Percentiles rank a stretch among this genome's conserved stretches.
phyloP scores from a whole-genome alignment of 805 yeast genomes.

The Yarrowia sp. region DNA sequence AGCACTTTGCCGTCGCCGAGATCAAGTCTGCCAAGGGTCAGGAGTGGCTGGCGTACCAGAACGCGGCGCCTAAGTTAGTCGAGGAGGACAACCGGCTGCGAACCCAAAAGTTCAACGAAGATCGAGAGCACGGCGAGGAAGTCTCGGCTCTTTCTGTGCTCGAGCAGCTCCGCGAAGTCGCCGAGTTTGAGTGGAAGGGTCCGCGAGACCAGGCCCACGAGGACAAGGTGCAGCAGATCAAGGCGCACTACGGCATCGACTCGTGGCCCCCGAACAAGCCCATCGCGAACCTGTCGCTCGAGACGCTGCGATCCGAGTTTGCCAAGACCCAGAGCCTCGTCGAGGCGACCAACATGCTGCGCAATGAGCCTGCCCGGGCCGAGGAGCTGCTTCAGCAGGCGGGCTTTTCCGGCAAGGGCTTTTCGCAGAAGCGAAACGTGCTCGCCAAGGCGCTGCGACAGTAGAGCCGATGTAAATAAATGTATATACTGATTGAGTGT shows the following conservation, averaged over 20 bases:
- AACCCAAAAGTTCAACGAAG: conserved; percentile 53
- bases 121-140: conserved; percentile 43
- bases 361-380: conserved; percentile 41
- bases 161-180: conserved; percentile 32
- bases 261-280: conserved; percentile 49
- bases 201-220: conserved; percentile 39
- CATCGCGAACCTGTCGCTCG: conserved; percentile 45
- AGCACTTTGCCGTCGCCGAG: conserved; percentile 89
- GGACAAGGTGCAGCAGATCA: conserved; percentile 43
- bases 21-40: conserved; percentile 87
- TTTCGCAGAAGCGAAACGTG: conserved; percentile 35
- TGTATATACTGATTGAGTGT: conserved; percentile 53
- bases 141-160: conserved; percentile 32
- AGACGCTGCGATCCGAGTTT: conserved; percentile 41
- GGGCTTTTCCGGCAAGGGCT: conserved; percentile 32
- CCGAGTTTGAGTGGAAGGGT: conserved; percentile 31
- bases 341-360: conserved; percentile 37
- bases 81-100: conserved; percentile 61
- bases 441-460: conserved; percentile 43
- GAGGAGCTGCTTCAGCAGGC: conserved; percentile 41
- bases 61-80: conserved; percentile 67
- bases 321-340: conserved; percentile 41
- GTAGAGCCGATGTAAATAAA: conserved; percentile 53
- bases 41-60: conserved; percentile 77
- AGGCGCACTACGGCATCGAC: conserved; percentile 47